phyloP scores from a whole-genome alignment of 225 moss, liverwort and hornwort species.

The Pseudisothecium myosuroides region DNA sequence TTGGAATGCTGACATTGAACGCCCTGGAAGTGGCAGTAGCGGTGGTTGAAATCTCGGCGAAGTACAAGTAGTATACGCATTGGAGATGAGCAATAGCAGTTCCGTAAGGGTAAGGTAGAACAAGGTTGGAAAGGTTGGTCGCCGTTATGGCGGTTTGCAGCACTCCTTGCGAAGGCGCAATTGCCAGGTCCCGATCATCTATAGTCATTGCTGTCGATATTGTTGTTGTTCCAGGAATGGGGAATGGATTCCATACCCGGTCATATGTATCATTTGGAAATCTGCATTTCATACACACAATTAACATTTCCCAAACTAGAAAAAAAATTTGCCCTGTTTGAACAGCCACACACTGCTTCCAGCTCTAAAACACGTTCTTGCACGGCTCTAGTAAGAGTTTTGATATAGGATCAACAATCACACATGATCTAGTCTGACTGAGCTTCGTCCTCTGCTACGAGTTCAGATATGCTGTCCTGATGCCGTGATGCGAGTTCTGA shows the following conservation, averaged over 20 bases:
- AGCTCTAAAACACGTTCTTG: not conserved
- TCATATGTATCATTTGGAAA: constrained; percentile 43
- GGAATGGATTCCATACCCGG: not conserved
- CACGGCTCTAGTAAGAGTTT: not conserved
- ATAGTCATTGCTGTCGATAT: not conserved
- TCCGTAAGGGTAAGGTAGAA: not conserved
- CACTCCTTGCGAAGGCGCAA: not conserved
- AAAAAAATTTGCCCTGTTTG: not conserved
- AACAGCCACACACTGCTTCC: not conserved
- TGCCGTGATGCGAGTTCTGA: not conserved
- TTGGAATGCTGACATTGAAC: not conserved
- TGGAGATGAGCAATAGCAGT: rapidly evolving
- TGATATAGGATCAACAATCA: not conserved
- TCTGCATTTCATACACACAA: constrained; percentile 1
- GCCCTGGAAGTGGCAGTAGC: not conserved
- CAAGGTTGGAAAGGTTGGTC: not conserved
- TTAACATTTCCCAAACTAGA: not conserved
- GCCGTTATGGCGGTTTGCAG: constrained; percentile 23
- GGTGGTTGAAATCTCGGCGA: not conserved
- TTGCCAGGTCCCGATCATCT: not conserved
- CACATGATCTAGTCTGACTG: not conserved
- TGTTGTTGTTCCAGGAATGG: not conserved
- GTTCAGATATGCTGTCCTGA: not conserved
- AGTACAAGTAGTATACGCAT: not conserved
- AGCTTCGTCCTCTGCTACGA: not conserved